These are phyloP conservation scores for Pseudognaphalium luteoalbum DNA, from an alignment of 129 eudicot genomes.

Conservation along the genomic window DNA sequence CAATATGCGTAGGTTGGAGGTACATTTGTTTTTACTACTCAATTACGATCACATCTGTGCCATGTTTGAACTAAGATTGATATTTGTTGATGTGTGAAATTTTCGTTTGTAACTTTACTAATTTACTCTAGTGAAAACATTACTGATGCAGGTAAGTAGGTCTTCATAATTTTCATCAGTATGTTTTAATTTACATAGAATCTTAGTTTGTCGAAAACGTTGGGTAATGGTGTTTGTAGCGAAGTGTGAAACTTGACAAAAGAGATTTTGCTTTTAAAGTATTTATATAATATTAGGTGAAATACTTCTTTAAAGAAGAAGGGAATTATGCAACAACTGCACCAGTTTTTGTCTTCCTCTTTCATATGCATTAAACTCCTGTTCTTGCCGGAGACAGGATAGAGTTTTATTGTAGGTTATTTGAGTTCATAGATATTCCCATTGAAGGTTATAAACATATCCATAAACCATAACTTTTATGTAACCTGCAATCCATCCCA, in stretches of 20 bases:
- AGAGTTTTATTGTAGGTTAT: slow-evolving; percentile 11
- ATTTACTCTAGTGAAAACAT: neutral
- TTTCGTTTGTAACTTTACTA: slow-evolving; percentile 5
- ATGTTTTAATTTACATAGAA: slow-evolving; percentile 8
- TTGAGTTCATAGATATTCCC: neutral
- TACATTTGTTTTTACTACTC: slow-evolving; percentile 29
- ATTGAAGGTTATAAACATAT: neutral
- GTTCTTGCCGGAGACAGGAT: neutral
- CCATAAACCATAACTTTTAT: neutral
- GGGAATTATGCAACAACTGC: neutral
- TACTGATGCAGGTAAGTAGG: slow-evolving; percentile 13
- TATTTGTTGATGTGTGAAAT: slow-evolving; percentile 7
- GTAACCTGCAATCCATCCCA: slow-evolving; percentile 14
- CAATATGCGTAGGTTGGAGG: slow-evolving; percentile 31
- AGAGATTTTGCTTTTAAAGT: neutral
- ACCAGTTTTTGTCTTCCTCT: neutral
- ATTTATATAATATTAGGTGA: slow-evolving; percentile 9
- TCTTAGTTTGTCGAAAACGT: neutral
- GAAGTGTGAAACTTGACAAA: neutral
- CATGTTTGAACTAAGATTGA: neutral
- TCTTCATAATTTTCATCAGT: slow-evolving; percentile 10
- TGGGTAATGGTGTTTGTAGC: slow-evolving; percentile 1
- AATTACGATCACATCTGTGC: slow-evolving; percentile 14
- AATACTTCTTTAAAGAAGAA: neutral
- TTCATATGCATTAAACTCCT: slow-evolving; percentile 2